Evolutionary conservation across 257 asterid species (phyloP), one percentile per base, ranked within the genome.

Genomic region (Solanum paucissectum): DNA sequence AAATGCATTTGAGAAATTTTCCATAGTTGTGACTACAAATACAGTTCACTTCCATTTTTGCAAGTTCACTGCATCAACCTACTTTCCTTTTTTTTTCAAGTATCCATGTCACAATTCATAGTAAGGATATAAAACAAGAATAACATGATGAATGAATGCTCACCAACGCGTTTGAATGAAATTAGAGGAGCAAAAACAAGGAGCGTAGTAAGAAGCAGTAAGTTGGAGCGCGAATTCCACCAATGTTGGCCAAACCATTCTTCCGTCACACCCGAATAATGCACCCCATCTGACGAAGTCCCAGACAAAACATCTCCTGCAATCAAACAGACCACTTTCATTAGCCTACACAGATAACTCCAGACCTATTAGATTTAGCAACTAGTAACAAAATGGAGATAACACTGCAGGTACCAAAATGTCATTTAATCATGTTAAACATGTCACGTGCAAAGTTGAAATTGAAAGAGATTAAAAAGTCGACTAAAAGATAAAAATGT

Each of bases 301-400:
- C 95, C 98, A 10, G 98, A 96, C 66, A 96, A 90, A 90, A 96
- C 98, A 89, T 96, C 98, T 72, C 98, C 98, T 96, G 94, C 38
- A 86, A 90, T 84, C 85, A 86, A 86, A 76, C 81, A 84, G 64
- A 81, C n/a, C 90, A 33, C 82, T 44, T 81, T 46, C 18, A 81
- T 42, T 16, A 16, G 40, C 40, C 18, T 79, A 44, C 40, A 79
- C 66, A 16, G 40, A 44, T 27, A 44, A 77, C n/a, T 77, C 62
- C 52, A 7, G 36, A 13, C 62, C 37, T 77, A n/a, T 37, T 40
- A 77, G 23, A 76, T 76, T n/a, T 23, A 40, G 34, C 36, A 40
- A 40, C 34, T 38, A 23, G 32, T 62, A 40, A n/a, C 36, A 76
- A 76, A 23, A 38, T 40, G 36, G 23, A 76, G 21, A 40, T 76